A percentile compares a stretch with the other conserved stretches of the same genome.
Evolutionary conservation across 2,329 filamentous ascomycete genomes (phyloP).

Genomic region (Phaeosphaeriaceae sp.): DNA sequence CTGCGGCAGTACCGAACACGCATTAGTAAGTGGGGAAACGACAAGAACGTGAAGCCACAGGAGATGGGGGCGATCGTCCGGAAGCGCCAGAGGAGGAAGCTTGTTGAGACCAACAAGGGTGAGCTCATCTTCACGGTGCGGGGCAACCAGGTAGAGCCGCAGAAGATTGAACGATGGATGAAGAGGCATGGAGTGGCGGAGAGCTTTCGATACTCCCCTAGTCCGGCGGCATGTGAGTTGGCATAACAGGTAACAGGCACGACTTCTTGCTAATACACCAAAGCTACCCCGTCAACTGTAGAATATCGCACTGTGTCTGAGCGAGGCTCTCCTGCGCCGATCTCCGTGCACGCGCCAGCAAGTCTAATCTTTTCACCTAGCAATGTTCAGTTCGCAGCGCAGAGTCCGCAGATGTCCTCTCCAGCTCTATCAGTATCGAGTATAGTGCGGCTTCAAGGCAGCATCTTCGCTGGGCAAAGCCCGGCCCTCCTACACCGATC

Average conservation of each 20-base stretch:
- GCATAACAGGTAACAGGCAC: neutral
- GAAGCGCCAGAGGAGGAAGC: conserved; percentile 23
- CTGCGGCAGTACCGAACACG: conserved; percentile 16
- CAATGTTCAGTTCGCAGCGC: conserved; percentile 1
- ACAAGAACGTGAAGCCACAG: conserved; percentile 29
- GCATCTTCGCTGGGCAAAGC: conserved; percentile 23
- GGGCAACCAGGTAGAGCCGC: conserved; percentile 14
- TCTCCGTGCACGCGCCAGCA: conserved; percentile 9
- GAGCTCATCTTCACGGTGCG: conserved; percentile 19
- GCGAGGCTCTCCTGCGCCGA: conserved; percentile 14
- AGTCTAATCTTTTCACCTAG: conserved; percentile 5
- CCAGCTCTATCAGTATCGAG: conserved; percentile 25
- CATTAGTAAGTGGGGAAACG: conserved; percentile 21
- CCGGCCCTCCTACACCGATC: conserved; percentile 13
- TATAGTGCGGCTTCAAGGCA: conserved; percentile 17
- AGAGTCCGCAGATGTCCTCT: conserved; percentile 15
- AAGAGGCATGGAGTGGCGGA: conserved; percentile 18
- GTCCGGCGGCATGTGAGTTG: conserved; percentile 25
- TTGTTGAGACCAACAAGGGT: conserved; percentile 19
- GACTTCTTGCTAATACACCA: conserved; percentile 9
- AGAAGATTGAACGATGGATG: conserved; percentile 33
- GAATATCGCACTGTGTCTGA: conserved; percentile 21
- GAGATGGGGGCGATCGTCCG: conserved; percentile 31
- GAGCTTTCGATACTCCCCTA: conserved; percentile 21
- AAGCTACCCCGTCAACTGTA: conserved; percentile 27